Evolutionary conservation across 2,329 filamentous ascomycete genomes (phyloP).

Genomic region (Neurospora sp.): DNA sequence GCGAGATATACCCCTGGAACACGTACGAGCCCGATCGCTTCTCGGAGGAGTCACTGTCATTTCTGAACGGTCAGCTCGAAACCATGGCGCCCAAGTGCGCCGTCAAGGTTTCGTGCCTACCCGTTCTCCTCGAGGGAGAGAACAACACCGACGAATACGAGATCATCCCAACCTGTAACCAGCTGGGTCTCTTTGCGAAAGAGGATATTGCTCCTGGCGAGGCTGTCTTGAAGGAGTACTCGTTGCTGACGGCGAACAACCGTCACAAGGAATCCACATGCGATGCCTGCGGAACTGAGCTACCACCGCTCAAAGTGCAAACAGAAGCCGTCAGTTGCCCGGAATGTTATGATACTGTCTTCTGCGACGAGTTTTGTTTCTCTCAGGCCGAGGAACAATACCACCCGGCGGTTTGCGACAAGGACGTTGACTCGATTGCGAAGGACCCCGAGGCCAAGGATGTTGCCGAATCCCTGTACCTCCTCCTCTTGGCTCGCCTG

Average conservation of each 20-base stretch:
- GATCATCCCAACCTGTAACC: slow-evolving; percentile 52
- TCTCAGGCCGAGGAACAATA: slow-evolving; percentile 48
- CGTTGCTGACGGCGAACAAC: slow-evolving; percentile 81
- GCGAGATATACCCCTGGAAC: slow-evolving; percentile 64
- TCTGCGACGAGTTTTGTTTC: slow-evolving; percentile 51
- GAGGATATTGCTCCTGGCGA: slow-evolving; percentile 70
- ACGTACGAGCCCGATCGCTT: slow-evolving; percentile 59
- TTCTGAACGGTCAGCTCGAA: slow-evolving; percentile 61
- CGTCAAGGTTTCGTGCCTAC: slow-evolving; percentile 65
- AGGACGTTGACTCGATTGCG: slow-evolving; percentile 54
- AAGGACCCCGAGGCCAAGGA: slow-evolving; percentile 53
- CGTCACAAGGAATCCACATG: slow-evolving; percentile 78
- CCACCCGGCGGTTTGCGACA: slow-evolving; percentile 56
- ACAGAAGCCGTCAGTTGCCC: slow-evolving; percentile 43
- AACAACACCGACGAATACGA: slow-evolving; percentile 38
- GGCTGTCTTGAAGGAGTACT: slow-evolving; percentile 69
- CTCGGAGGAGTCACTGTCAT: slow-evolving; percentile 54
- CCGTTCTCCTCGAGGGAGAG: slow-evolving; percentile 52
- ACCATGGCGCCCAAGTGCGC: slow-evolving; percentile 71
- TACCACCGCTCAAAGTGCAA: slow-evolving; percentile 49
- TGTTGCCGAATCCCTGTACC: slow-evolving; percentile 50
- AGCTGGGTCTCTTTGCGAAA: slow-evolving; percentile 84
- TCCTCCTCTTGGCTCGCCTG: slow-evolving; percentile 51
- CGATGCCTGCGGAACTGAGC: slow-evolving; percentile 72
- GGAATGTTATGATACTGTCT: slow-evolving; percentile 56